A percentile compares a stretch with the other conserved stretches of the same genome.
Evolutionary conservation across 768 basidiomycete species (phyloP).

Genomic region (Tulasnella sp.): DNA sequence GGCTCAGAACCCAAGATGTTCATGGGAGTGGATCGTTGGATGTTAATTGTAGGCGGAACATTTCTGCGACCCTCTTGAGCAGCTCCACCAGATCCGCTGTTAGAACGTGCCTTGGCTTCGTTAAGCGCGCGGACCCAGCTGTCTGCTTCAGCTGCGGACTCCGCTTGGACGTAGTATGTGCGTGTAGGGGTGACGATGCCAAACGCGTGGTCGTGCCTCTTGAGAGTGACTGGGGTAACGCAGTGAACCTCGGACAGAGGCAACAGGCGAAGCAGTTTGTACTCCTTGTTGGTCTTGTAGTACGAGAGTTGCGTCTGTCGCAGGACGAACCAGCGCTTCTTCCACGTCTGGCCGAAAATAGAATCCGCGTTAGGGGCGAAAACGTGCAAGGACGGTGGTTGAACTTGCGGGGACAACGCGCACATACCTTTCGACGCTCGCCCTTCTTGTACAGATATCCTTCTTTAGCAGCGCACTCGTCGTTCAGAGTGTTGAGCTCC

Average conservation of each 20-base stretch:
- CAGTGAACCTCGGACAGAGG: constrained; percentile 88
- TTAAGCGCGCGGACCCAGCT: constrained; percentile 86
- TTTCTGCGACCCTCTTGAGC: constrained; percentile 37
- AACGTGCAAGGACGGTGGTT: neutral
- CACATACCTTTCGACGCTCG: constrained; percentile 86
- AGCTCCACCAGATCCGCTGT: constrained; percentile 38
- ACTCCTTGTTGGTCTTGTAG: constrained; percentile 95
- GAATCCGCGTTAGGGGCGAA: constrained; percentile 30
- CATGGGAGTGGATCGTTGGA: constrained; percentile 23
- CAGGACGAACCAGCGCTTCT: constrained; percentile 98
- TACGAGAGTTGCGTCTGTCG: constrained; percentile 91
- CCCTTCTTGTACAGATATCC: constrained; percentile 99
- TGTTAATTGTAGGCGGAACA: constrained; percentile 14
- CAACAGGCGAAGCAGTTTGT: constrained; percentile 85
- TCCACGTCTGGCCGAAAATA: constrained; percentile 74
- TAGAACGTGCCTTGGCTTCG: constrained; percentile 66
- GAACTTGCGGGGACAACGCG: constrained; percentile 38
- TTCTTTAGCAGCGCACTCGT: constrained; percentile 70
- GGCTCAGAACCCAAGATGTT: neutral
- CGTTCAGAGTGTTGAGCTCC: constrained; percentile 43
- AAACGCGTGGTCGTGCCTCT: constrained; percentile 86
- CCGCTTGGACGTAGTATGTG: constrained; percentile 90
- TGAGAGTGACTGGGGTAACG: constrained; percentile 82
- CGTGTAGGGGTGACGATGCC: constrained; percentile 88
- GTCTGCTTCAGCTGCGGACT: constrained; percentile 68